A percentile compares a stretch with the other conserved stretches of the same genome.
Evolutionary conservation across 1,284 basidiomycete genomes (phyloP).

Genomic region (Ustilago cynodontis): DNA sequence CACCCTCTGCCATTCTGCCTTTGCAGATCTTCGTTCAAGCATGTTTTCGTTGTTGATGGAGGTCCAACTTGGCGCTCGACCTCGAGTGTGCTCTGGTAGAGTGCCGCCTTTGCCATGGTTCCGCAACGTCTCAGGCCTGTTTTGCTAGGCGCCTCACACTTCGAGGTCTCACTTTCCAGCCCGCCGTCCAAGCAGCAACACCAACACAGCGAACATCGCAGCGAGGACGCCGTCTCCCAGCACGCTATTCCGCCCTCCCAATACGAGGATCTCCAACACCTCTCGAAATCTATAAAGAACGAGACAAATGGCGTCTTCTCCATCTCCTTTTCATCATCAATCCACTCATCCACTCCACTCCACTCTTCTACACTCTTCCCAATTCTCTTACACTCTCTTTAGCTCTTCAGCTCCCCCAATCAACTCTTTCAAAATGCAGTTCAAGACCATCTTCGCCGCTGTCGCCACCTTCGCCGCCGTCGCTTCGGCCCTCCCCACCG

Average conservation of each 20-base stretch:
- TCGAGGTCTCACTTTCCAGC: conserved; percentile 8
- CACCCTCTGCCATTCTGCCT: no score
- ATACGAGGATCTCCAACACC: background rate
- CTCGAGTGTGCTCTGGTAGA: background rate
- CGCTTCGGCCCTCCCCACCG: conserved; percentile 42
- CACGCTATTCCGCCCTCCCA: conserved; percentile 8
- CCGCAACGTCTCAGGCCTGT: background rate
- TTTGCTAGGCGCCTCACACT: conserved; percentile 1
- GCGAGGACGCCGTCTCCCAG: conserved; percentile 6
- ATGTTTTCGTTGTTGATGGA: conserved; percentile 6
- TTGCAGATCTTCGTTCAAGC: background rate
- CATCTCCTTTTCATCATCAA: conserved; percentile 56
- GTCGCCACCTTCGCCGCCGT: conserved; percentile 51
- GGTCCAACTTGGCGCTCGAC: conserved; percentile 3
- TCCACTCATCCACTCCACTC: conserved; percentile 49
- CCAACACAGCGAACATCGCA: background rate
- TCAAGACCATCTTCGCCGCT: conserved; percentile 56
- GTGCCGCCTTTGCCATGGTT: background rate
- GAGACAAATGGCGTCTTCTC: conserved; percentile 27
- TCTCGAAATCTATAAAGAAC: conserved; percentile 52
- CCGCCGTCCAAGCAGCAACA: background rate
- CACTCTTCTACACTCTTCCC: conserved; percentile 45
- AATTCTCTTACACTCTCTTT: conserved; percentile 32
- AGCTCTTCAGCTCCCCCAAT: conserved; percentile 42
- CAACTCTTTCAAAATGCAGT: conserved; percentile 57